Evolutionary conservation across 2,329 filamentous ascomycete species (phyloP), one percentile per base, ranked within the genome.

Genomic region (Clarireedia sp.): DNA sequence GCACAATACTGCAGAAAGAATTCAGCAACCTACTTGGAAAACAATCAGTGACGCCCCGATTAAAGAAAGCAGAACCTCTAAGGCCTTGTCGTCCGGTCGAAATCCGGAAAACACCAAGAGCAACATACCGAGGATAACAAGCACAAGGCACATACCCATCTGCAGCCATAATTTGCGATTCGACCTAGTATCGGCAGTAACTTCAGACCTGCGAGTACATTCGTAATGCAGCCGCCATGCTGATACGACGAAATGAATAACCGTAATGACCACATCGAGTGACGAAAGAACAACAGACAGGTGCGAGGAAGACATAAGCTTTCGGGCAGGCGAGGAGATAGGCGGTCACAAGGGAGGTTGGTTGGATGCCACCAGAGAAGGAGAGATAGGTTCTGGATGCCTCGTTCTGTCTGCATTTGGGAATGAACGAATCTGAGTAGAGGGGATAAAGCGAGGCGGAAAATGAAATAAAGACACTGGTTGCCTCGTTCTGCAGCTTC

Each of bases 401-500:
- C 37, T 40, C 37, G 37, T 40, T 40, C 37, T 40, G 17, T 40
- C 37, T 40, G 12, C 37, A 40, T 40, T 40, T 40, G 37, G 37
- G 23, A 17, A 17, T 17, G 37, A 40, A 40, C 37, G 37, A 40
- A 40, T 40, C 37, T 40, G 37, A 40, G 37, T 40, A n/a, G 51
- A 48, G 51, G 40, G 24, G 10, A 54, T 47, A 29, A 48, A 40
- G 36, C 46, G 23, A 54, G 12, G 51, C 43, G 47, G 47, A 26
- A 54, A 44, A 54, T 24, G 44, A 24, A 40, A 40, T 12, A 41
- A 53, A 48, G 45, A 50, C 44, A 45, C 26, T 48, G 55, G 24
- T 57, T 54, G 55, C 49, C 55, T 57, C 21, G 49, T 57, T 45
- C 50, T 57, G 37, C 38, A 54, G 55, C 55, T 54, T 57, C 44